Base-by-base conservation (phyloP, 768 basidiomycete species). In the Tylopilus sp. region DNA sequence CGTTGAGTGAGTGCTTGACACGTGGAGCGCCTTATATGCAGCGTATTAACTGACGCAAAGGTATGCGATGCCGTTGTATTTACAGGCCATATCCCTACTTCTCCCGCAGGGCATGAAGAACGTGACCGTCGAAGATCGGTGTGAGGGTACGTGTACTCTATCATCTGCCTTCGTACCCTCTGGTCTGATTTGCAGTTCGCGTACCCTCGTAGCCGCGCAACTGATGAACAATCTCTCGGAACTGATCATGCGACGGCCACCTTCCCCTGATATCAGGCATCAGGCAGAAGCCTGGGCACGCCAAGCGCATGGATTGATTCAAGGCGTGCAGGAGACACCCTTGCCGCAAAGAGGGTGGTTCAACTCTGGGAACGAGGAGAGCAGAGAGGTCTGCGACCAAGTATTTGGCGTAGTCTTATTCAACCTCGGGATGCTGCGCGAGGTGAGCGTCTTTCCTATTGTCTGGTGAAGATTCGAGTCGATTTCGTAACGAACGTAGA, bases 221-320 rank as follows among this genome's bases (percentile, higher is more conserved):
- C 45, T 78, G 31, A 76, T 78, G 78, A 79, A 71, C 61, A 78
- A 76, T 45, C 69, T 78, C n/a, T 72, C 78, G 12, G 74, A 75
- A 41, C 51, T 76, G 36, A 65, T 76, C 56, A 71, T 75, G 63
- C 70, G 71, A 42, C 66, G 59, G 17, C 55, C 68, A 1, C 75
- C 73, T 4, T 68, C 74, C 14, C 70, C 73, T 0, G 68, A 69
- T 13, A 63, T 67, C 30, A 60, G 74, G 26, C 64, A 68, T 36
- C 73, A 74, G 50, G 85, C 86, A 1, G 84, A 86, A 59, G 69
- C 76, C 1, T 87, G 85, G 84, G 81, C 83, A 5, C 73, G 71
- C 29, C 80, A 82, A 57, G 81, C 79, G 1, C 57, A 75, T 8
- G 42, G 28, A 29, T 9, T 29, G 28, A 28, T 44, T 25, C 17